These are phyloP conservation scores for Gautieria morchelliformis DNA, from an alignment of 768 basidiomycete species.

Conservation along the genomic window DNA sequence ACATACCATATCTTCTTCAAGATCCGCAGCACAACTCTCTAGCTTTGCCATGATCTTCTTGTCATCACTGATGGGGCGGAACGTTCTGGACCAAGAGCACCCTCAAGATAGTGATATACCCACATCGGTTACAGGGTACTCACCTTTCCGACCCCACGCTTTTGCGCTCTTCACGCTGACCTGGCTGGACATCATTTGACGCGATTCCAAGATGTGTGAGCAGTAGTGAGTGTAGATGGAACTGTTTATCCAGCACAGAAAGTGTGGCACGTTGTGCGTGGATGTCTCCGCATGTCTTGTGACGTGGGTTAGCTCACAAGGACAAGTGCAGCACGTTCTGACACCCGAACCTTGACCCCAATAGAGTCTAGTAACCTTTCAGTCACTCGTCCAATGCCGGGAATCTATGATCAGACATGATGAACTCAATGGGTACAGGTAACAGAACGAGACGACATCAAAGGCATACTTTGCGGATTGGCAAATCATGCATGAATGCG, in stretches of 20 bases:
- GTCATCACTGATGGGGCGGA: conserved; percentile 55
- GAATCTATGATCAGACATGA: conserved; percentile 31
- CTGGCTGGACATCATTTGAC: conserved; percentile 70
- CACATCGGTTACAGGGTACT: neutral
- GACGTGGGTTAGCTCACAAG: neutral
- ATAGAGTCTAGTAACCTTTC: conserved; percentile 82
- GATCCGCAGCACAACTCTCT: conserved; percentile 68
- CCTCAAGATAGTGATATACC: neutral
- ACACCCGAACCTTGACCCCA: conserved; percentile 57
- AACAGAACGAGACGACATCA: neutral
- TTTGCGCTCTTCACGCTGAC: conserved; percentile 74
- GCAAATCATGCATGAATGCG: conserved; percentile 69
- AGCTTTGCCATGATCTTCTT: conserved; percentile 66
- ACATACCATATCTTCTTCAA: conserved; percentile 63
- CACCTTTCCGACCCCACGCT: conserved; percentile 89
- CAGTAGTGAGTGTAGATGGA: conserved; percentile 69
- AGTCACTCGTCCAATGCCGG: conserved; percentile 84
- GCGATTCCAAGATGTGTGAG: conserved; percentile 79
- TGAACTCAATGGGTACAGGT: conserved; percentile 1
- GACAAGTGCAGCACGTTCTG: conserved; percentile 2
- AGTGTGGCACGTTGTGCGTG: conserved; percentile 63
- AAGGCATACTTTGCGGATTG: conserved; percentile 54
- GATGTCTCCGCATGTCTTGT: conserved; percentile 85
- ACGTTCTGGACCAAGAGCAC: conserved; percentile 45
- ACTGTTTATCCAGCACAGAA: conserved; percentile 79